These are phyloP conservation scores for Phytophthora pisi DNA, from an alignment of 352 stramenopile species.

Conservation along the genomic window DNA sequence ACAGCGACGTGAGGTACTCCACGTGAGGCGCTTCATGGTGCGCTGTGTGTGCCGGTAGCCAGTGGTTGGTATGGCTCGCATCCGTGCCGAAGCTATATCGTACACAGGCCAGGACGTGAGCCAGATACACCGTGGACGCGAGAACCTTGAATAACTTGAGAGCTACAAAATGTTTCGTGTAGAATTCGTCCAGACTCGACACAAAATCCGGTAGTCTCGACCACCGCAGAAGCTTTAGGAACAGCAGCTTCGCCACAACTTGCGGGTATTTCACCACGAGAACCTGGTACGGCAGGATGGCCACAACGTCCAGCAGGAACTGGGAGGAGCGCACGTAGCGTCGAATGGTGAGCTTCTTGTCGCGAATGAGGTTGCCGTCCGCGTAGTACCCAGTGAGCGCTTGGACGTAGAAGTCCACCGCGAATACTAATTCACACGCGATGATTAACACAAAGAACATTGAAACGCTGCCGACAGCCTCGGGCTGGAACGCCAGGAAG, in stretches of 20 bases:
- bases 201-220: not conserved
- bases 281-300: not conserved
- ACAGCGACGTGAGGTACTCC: slow-evolving; percentile 1
- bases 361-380: not conserved
- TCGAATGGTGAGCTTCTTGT: slow-evolving; percentile 1
- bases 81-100: not conserved
- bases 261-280: not conserved
- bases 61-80: not conserved
- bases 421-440: not conserved
- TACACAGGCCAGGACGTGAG: not conserved
- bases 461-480: not conserved
- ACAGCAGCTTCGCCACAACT: not conserved
- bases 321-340: not conserved
- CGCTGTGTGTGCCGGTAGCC: not conserved
- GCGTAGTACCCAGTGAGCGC: not conserved
- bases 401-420: not conserved
- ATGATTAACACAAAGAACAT: not conserved
- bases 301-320: not conserved
- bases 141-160: not conserved
- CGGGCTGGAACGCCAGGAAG: slow-evolving; percentile 1
- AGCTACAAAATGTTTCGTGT: slow-evolving; percentile 1
- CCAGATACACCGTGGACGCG: not conserved
- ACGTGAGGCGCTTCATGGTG: not conserved
- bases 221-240: not conserved
- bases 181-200: slow-evolving; percentile 3